These are phyloP conservation scores for Penicillium sp. DNA, from an alignment of 2,329 filamentous ascomycete species.

Conservation along the genomic window DNA sequence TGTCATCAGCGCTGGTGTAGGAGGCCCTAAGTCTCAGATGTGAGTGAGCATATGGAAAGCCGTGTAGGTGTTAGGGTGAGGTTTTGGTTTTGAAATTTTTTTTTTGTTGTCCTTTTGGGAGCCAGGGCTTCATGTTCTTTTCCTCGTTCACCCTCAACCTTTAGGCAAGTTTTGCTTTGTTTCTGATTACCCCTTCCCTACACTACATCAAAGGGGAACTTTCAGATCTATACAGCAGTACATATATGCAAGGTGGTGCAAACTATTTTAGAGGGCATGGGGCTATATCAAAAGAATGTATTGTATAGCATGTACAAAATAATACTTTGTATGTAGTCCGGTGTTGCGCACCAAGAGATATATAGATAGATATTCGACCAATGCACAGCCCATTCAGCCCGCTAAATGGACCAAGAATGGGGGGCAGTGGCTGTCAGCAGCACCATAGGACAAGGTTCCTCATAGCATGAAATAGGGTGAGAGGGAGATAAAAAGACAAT, in stretches of 20 bases:
- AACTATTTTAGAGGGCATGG: neutral
- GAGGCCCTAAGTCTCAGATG: conserved; percentile 58
- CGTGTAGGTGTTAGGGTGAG: neutral
- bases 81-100: neutral
- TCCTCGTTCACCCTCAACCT: neutral
- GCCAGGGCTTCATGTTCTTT: neutral
- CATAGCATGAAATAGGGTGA: neutral
- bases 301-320: neutral
- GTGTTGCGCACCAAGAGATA: neutral
- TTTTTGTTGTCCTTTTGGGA: neutral
- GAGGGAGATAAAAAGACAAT: neutral
- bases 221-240: neutral
- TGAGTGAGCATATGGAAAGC: conserved; percentile 19
- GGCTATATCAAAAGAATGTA: neutral
- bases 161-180: neutral
- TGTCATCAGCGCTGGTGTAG: conserved; percentile 94
- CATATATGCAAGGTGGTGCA: neutral
- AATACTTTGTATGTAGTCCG: neutral
- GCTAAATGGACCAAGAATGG: neutral
- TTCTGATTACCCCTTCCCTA: neutral
- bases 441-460: neutral
- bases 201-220: neutral
- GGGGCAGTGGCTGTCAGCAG: neutral
- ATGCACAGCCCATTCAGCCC: neutral
- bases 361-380: neutral